phyloP scores from a whole-genome alignment of 495 filamentous ascomycete species.

The Cercophora newfieldiana region DNA sequence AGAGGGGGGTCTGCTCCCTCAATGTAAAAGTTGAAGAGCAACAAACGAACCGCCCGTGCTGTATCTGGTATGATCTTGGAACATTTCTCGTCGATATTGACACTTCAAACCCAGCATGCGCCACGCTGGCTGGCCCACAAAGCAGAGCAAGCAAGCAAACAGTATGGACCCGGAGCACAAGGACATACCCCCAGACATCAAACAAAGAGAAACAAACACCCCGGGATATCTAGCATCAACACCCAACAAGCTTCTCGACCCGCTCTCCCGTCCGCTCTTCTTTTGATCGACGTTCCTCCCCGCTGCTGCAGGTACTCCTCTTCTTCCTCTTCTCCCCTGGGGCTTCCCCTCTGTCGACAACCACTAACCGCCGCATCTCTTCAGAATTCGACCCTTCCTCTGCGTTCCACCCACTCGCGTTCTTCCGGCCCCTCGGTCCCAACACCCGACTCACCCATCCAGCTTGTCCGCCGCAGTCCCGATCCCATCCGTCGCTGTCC shows the following conservation, averaged over 20 bases:
- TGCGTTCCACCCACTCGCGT: neutral
- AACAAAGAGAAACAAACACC: neutral
- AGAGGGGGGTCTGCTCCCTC: too few species aligned
- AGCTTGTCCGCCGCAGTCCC: neutral
- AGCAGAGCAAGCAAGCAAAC: neutral
- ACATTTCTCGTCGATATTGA: too few species aligned
- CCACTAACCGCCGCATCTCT: neutral
- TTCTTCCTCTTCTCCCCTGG: neutral
- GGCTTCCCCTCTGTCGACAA: neutral
- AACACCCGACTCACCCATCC: slow-evolving; percentile 2
- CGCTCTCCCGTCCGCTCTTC: neutral
- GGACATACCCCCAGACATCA: too few species aligned
- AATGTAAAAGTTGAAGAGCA: too few species aligned
- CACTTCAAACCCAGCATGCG: neutral
- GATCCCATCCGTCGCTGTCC: neutral
- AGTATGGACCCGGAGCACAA: neutral
- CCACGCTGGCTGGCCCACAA: neutral
- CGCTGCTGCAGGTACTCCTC: neutral
- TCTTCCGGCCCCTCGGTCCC: slow-evolving; percentile 6
- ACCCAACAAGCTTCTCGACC: neutral
- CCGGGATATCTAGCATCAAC: neutral
- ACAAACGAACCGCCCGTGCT: too few species aligned
- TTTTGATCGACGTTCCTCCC: neutral
- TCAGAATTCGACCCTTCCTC: neutral
- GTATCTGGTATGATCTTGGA: too few species aligned